Conservation (phyloP, 2,329 filamentous ascomycete genomes). For the Neopestalotiopsis sp. region DNA sequence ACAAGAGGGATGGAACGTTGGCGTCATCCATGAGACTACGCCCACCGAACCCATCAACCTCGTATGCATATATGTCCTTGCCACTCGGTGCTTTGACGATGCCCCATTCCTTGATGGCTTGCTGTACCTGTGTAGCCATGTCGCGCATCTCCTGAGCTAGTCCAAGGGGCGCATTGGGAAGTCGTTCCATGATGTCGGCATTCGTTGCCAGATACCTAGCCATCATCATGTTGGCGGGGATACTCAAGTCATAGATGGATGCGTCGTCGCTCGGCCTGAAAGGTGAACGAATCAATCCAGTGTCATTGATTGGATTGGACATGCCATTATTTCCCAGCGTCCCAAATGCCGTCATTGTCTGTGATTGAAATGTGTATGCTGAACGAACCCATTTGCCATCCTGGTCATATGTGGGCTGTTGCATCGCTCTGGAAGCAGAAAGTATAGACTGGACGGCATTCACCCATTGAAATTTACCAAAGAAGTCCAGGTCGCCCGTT, state of each 20-base stretch:
- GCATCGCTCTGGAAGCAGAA: conserved; percentile 66
- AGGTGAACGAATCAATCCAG: conserved; percentile 75
- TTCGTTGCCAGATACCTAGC: conserved; percentile 55
- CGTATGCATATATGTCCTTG: conserved; percentile 68
- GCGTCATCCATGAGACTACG: conserved; percentile 66
- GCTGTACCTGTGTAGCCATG: conserved; percentile 64
- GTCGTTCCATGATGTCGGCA: conserved; percentile 40
- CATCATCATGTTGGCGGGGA: conserved; percentile 79
- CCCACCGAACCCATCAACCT: conserved; percentile 70
- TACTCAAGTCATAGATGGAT: conserved; percentile 77
- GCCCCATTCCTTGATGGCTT: conserved; percentile 63
- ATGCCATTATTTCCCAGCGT: conserved; percentile 71
- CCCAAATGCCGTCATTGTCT: conserved; percentile 72
- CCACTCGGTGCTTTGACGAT: conserved; percentile 65
- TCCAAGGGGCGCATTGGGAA: conserved; percentile 38
- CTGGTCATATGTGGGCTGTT: conserved; percentile 68
- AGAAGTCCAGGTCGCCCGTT: conserved; percentile 70
- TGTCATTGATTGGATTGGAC: conserved; percentile 75
- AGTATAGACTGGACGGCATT: conserved; percentile 66
- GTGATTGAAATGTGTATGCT: conserved; percentile 74
- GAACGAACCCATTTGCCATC: conserved; percentile 56
- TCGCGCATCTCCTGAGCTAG: conserved; percentile 52
- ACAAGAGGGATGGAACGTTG: conserved; percentile 63
- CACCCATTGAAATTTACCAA: conserved; percentile 72
- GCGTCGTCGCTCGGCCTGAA: conserved; percentile 83